These are phyloP conservation scores for Zizania latifolia DNA, from an alignment of 176 grass and related monocot genomes.

Conservation along the genomic window DNA sequence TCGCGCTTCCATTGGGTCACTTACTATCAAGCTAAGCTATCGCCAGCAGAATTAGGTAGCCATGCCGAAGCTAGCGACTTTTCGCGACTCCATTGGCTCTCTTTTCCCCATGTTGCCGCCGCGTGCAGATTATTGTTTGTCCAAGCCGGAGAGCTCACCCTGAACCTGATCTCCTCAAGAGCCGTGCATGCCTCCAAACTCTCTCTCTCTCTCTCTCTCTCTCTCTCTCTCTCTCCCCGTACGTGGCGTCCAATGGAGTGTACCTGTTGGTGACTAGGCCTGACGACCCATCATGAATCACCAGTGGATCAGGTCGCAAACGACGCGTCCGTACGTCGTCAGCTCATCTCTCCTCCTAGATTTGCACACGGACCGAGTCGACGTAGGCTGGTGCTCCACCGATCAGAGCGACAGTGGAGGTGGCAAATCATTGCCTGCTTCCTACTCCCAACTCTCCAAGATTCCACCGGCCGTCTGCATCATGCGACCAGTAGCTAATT, in stretches of 20 bases:
- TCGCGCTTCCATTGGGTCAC: too few relatives aligned
- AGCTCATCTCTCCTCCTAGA: background rate
- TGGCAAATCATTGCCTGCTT: background rate
- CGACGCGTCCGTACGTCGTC: background rate
- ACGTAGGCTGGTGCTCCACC: too few relatives aligned
- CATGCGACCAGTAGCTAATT: too few relatives aligned
- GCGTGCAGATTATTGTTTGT: conserved; percentile 13
- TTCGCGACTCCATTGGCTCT: background rate
- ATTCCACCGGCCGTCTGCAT: background rate
- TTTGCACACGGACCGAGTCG: too few relatives aligned
- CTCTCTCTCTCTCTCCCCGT: background rate
- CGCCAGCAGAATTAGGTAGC: background rate
- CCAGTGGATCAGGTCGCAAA: background rate
- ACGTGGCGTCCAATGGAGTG: conserved; percentile 11
- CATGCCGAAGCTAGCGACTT: too few relatives aligned
- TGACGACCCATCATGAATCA: background rate
- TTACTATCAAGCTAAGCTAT: background rate
- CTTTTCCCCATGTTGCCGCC: conserved; percentile 28
- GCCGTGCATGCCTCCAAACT: background rate
- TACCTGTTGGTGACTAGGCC: conserved; percentile 16
- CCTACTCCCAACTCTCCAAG: background rate
- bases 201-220: too few relatives aligned
- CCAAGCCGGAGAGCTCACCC: background rate
- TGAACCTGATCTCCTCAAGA: conserved; percentile 14
- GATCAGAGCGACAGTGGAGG: background rate